phyloP scores from a whole-genome alignment of 495 filamentous ascomycete genomes.

The Trichoderma parareesei region DNA sequence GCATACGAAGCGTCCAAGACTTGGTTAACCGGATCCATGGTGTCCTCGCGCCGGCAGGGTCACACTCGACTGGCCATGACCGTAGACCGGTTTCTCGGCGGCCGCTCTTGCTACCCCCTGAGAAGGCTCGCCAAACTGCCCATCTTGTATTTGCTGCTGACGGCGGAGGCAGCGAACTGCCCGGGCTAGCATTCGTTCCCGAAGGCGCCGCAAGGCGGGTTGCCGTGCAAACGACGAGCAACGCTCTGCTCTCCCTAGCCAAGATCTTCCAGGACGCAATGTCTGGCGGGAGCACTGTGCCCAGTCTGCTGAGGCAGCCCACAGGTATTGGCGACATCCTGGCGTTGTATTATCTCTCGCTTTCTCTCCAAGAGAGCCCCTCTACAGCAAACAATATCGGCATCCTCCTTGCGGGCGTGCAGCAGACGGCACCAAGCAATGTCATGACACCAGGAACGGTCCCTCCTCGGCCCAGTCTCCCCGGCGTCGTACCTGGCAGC shows the following conservation, averaged over 20 bases:
- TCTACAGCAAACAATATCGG: conserved; percentile 99
- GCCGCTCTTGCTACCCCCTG: conserved; percentile 74
- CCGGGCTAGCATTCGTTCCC: conserved; percentile 69
- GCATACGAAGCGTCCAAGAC: conserved; percentile 62
- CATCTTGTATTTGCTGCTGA: conserved; percentile 69
- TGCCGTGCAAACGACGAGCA: conserved; percentile 88
- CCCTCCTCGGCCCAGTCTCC: conserved; percentile 41
- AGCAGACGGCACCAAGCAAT: conserved; percentile 53
- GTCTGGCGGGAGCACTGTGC: conserved; percentile 60
- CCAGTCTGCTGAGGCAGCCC: conserved; percentile 49
- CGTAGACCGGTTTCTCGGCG: conserved; percentile 15
- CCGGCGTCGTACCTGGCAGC: conserved; percentile 76
- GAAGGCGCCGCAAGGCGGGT: conserved; percentile 68
- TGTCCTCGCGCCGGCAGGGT: conserved; percentile 46
- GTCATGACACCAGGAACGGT: background rate
- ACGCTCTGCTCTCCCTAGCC: conserved; percentile 86
- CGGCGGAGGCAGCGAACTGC: conserved; percentile 63
- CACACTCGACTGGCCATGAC: conserved; percentile 24
- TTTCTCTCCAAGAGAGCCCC: conserved; percentile 90
- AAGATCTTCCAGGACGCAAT: conserved; percentile 99
- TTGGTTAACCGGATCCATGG: conserved; percentile 75
- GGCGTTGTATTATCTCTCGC: conserved; percentile 89
- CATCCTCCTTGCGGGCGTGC: conserved; percentile 88
- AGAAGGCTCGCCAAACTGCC: conserved; percentile 75
- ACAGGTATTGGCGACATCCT: conserved; percentile 87